These are phyloP conservation scores for Borealophlyctis nickersoniae DNA, from an alignment of 192 early-diverging fungal species.

Conservation along the genomic window DNA sequence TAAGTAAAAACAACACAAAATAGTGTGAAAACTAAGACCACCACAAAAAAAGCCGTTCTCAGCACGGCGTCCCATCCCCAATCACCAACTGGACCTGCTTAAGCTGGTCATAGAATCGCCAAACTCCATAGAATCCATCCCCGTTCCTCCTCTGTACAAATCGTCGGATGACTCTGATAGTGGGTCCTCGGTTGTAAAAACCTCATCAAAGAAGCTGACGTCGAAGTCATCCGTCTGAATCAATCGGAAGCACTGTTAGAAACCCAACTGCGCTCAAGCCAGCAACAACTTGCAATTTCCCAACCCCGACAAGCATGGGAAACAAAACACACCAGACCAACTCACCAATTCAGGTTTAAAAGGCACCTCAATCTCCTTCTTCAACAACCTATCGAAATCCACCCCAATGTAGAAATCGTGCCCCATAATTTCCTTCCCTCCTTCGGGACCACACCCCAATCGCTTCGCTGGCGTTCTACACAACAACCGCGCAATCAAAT, in stretches of 20 bases:
- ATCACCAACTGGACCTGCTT: no score
- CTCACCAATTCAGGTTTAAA: conserved; percentile 43
- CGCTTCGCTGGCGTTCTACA: conserved; percentile 32
- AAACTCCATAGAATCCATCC: no score
- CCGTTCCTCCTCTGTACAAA: no score
- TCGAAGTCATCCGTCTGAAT: conserved; percentile 35
- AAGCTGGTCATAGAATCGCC: no score
- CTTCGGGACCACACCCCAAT: conserved; percentile 23
- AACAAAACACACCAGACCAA: background rate
- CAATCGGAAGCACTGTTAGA: background rate
- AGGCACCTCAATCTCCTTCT: conserved; percentile 43
- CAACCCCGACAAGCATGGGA: background rate
- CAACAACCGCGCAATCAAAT: conserved; percentile 35
- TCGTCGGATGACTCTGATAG: no score
- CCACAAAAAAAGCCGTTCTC: no score
- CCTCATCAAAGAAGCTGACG: conserved; percentile 41
- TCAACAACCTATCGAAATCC: conserved; percentile 43
- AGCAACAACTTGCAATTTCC: background rate
- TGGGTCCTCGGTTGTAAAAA: conserved; percentile 38
- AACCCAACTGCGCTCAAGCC: background rate
- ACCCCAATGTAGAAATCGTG: conserved; percentile 44
- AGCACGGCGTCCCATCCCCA: no score
- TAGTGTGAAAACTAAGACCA: no score
- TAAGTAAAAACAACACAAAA: no score
- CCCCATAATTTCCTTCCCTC: conserved; percentile 34